These are phyloP conservation scores for Cladosporium sp. DNA, from an alignment of 2,329 filamentous ascomycete species.

Conservation along the genomic window DNA sequence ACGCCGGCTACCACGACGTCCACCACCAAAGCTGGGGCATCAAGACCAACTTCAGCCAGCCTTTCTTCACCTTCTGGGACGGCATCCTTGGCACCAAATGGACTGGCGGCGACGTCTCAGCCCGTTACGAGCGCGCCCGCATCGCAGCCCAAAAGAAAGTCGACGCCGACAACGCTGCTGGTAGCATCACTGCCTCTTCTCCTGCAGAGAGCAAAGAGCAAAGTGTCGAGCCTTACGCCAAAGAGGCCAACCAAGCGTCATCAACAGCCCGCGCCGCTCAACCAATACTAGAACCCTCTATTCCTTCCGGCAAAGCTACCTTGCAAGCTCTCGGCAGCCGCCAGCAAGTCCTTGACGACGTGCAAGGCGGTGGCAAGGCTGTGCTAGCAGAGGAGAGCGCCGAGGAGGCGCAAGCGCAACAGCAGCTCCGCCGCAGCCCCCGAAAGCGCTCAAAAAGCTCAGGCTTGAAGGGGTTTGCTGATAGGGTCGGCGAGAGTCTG, in stretches of 20 bases:
- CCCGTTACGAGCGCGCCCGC: constrained; percentile 55
- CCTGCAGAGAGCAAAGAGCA: constrained; percentile 16
- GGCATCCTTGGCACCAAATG: constrained; percentile 75
- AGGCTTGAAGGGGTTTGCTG: constrained; percentile 40
- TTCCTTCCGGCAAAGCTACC: constrained; percentile 35
- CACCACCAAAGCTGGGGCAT: constrained; percentile 99
- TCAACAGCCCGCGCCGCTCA: constrained; percentile 21
- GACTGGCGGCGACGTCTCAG: constrained; percentile 61
- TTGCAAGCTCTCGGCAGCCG: constrained; percentile 37
- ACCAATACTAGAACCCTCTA: constrained; percentile 19
- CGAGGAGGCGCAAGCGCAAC: constrained; percentile 35
- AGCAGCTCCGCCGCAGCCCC: constrained; percentile 35
- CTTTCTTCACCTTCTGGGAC: constrained; percentile 97
- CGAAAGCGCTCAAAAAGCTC: constrained; percentile 33
- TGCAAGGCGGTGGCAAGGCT: constrained; percentile 31
- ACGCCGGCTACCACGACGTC: constrained; percentile 94
- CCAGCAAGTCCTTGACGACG: constrained; percentile 39
- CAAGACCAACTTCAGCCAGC: constrained; percentile 80
- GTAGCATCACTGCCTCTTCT: constrained; percentile 15
- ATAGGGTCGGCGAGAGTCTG: constrained; percentile 43
- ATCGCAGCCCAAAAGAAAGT: constrained; percentile 54
- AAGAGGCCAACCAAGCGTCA: constrained; percentile 21
- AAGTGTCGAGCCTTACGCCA: constrained; percentile 22
- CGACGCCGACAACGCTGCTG: constrained; percentile 44
- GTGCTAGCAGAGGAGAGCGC: constrained; percentile 37